Evolutionary conservation across 2,329 filamentous ascomycete genomes (phyloP).

Genomic region (Zasmidium citrigriseum): DNA sequence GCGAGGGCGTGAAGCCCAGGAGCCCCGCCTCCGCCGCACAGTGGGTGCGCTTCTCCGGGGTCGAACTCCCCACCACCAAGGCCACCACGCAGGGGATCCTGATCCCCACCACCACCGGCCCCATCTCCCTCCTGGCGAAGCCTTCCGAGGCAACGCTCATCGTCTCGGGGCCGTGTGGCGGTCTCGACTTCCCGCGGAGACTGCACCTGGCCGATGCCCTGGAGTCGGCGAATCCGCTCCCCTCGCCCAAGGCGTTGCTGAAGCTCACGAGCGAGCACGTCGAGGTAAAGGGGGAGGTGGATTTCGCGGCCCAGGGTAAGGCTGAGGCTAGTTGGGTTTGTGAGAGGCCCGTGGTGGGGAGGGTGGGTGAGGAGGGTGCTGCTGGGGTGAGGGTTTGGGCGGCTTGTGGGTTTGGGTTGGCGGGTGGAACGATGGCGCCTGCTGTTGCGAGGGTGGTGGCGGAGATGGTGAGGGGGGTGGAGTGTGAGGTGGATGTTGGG

Average conservation of each 20-base stretch:
- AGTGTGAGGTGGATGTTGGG: background rate
- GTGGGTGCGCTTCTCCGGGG: background rate
- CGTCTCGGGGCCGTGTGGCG: slow-evolving; percentile 8
- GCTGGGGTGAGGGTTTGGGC: slow-evolving; percentile 17
- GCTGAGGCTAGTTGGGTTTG: slow-evolving; percentile 13
- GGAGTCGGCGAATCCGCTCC: background rate
- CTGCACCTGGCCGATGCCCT: background rate
- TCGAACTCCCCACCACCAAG: background rate
- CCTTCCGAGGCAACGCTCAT: slow-evolving; percentile 1
- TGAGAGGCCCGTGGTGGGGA: slow-evolving; percentile 20
- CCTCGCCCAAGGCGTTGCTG: slow-evolving; percentile 1
- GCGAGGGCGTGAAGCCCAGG: background rate
- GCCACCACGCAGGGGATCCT: background rate
- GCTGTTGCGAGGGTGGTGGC: slow-evolving; percentile 11
- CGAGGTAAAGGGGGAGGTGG: background rate
- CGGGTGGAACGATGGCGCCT: slow-evolving; percentile 25
- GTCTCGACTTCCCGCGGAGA: background rate
- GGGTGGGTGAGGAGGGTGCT: slow-evolving; percentile 5
- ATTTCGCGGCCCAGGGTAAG: background rate
- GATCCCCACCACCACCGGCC: background rate
- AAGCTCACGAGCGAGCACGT: slow-evolving; percentile 3
- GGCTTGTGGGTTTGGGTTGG: slow-evolving; percentile 26
- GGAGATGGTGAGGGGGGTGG: background rate
- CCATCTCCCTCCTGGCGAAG: slow-evolving; percentile 2
- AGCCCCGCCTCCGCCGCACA: slow-evolving; percentile 16